Conservation (phyloP, 495 filamentous ascomycete genomes). For the Clavariopsis aquatica region DNA sequence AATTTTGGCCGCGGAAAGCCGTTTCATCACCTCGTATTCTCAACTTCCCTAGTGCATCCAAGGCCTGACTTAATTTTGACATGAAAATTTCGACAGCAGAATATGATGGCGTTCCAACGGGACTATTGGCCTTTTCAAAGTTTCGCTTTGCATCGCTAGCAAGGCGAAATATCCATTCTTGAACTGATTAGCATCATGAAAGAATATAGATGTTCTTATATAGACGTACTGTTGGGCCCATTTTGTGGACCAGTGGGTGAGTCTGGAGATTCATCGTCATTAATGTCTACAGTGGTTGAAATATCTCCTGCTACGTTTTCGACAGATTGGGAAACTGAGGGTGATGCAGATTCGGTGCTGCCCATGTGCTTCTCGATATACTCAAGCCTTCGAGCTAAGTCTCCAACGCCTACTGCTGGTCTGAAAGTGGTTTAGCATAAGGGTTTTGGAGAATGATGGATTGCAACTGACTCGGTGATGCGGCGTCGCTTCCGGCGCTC, state of each 20-base stretch:
- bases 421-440: not conserved
- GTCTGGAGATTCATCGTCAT: not conserved
- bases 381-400: slow-evolving; percentile 13
- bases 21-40: slow-evolving; percentile 4
- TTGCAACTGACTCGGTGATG: slow-evolving; percentile 9
- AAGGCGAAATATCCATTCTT: slow-evolving; percentile 25
- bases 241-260: not conserved
- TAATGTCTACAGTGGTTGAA: not conserved
- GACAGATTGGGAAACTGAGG: not conserved
- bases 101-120: not conserved
- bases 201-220: not conserved
- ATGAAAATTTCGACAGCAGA: slow-evolving; percentile 8
- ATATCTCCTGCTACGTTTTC: not conserved
- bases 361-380: slow-evolving; percentile 11
- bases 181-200: not conserved
- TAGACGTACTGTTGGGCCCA: slow-evolving; percentile 11
- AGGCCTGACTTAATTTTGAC: slow-evolving; percentile 14
- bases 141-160: slow-evolving; percentile 14
- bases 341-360: not conserved
- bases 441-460: not conserved
- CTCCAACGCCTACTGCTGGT: not conserved
- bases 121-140: slow-evolving; percentile 12
- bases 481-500: slow-evolving; percentile 15
- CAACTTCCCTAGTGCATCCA: slow-evolving; percentile 14
- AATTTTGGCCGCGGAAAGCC: not conserved